phyloP scores from a whole-genome alignment of 2,329 filamentous ascomycete species.

The Rhexocercosporidium sp. region DNA sequence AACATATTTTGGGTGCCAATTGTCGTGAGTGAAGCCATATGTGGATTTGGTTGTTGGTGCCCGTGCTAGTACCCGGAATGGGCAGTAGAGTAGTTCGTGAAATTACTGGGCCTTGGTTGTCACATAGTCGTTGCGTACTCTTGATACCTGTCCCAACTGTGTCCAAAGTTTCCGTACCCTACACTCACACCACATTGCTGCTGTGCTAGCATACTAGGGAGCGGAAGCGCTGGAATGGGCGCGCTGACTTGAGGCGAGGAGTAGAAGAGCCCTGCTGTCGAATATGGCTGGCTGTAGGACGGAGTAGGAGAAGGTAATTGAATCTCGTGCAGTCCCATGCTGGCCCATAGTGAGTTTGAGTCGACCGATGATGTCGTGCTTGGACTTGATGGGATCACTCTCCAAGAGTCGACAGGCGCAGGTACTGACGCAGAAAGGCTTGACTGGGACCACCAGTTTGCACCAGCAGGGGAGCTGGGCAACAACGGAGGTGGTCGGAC shows the following conservation, averaged over 20 bases:
- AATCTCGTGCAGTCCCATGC: conserved; percentile 75
- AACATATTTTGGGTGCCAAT: conserved; percentile 22
- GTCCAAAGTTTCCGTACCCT: conserved; percentile 76
- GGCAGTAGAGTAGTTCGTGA: conserved; percentile 51
- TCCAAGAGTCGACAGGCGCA: conserved; percentile 84
- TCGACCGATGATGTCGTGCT: conserved; percentile 76
- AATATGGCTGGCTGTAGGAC: conserved; percentile 79
- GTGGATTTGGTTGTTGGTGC: conserved; percentile 34
- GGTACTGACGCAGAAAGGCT: conserved; percentile 68
- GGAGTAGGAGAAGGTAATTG: conserved; percentile 80
- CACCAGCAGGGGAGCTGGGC: conserved; percentile 76
- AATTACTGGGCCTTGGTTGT: conserved; percentile 58
- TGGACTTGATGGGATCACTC: conserved; percentile 86
- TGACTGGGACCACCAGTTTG: conserved; percentile 81
- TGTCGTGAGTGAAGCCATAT: conserved; percentile 25
- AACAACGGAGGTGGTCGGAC: conserved; percentile 85
- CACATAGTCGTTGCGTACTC: conserved; percentile 90
- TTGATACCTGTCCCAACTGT: conserved; percentile 78
- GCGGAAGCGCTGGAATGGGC: conserved; percentile 75
- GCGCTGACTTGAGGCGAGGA: conserved; percentile 77
- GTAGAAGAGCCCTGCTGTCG: conserved; percentile 78
- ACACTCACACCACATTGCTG: conserved; percentile 81
- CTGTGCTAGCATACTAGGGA: conserved; percentile 85
- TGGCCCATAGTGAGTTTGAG: conserved; percentile 78
- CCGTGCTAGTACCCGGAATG: conserved; percentile 49